Conservation (phyloP, 257 asterid genomes). For the Cordia subcordata region DNA sequence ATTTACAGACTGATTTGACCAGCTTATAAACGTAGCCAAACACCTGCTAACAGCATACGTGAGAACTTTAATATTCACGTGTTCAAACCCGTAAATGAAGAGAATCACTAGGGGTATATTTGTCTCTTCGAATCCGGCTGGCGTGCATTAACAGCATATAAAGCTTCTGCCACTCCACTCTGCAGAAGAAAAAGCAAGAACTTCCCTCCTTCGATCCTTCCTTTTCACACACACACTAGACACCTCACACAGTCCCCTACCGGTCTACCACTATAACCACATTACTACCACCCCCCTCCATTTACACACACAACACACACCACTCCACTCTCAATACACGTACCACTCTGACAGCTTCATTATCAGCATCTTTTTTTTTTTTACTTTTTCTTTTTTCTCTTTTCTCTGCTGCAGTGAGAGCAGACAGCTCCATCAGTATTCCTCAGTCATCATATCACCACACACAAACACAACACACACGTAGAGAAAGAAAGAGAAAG, state of each 20-base stretch:
- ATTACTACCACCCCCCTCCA: constrained; percentile 3
- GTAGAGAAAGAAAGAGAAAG: neutral
- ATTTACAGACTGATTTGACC: too few species aligned
- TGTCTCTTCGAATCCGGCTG: constrained; percentile 27
- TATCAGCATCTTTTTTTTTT: constrained; percentile 24
- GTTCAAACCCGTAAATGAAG: neutral
- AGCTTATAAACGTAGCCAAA: too few species aligned
- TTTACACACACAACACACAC: constrained; percentile 1
- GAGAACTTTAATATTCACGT: too few species aligned
- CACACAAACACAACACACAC: constrained; percentile 7
- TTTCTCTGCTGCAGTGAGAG: constrained; percentile 39
- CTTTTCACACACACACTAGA: neutral
- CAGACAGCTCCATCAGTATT: constrained; percentile 55
- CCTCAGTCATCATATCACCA: constrained; percentile 29
- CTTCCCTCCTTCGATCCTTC: constrained; percentile 29
- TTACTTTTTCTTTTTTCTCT: too few species aligned
- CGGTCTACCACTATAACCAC: neutral
- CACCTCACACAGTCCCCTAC: constrained; percentile 25
- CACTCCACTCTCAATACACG: constrained; percentile 7
- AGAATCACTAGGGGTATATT: constrained; percentile 26
- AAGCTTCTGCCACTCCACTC: constrained; percentile 19
- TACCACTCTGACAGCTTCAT: constrained; percentile 33
- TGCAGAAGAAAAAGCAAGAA: constrained; percentile 23
- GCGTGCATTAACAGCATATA: constrained; percentile 55
- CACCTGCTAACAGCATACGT: too few species aligned